phyloP scores from a whole-genome alignment of 23 red algal genomes.

The Gracilariopsis chorda region DNA sequence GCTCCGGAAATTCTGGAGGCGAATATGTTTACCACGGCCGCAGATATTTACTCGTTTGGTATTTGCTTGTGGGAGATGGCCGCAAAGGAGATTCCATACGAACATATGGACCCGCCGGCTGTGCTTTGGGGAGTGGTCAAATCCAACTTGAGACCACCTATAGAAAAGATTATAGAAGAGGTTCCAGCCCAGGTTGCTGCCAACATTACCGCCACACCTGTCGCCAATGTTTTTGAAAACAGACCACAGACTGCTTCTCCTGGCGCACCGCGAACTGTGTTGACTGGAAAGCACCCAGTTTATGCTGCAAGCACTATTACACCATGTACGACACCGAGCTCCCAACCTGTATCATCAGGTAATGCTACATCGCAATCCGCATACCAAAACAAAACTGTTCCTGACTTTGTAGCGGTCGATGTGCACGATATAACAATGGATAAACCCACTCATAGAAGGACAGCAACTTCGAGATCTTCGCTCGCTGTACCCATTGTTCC shows the following conservation, averaged over 20 bases:
- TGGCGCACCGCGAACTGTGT: not conserved
- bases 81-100: conserved; percentile 68
- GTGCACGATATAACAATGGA: not conserved
- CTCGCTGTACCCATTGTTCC: not conserved
- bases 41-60: conserved; percentile 89
- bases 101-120: conserved; percentile 58
- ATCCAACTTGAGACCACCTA: conserved; percentile 23
- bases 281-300: not conserved
- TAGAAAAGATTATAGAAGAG: not conserved
- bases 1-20: conserved; percentile 81
- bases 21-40: conserved; percentile 63
- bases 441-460: not conserved
- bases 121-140: conserved; percentile 75
- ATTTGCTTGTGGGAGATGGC: conserved; percentile 88
- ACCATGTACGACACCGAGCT: not conserved
- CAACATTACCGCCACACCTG: not conserved
- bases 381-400: not conserved
- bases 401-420: not conserved
- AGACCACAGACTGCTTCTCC: not conserved
- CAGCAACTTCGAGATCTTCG: not conserved
- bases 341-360: not conserved
- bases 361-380: not conserved
- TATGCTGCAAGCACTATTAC: not conserved
- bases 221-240: not conserved
- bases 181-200: not conserved